These are phyloP conservation scores for Irpex sp. DNA, from an alignment of 1,284 basidiomycete species.

Conservation along the genomic window DNA sequence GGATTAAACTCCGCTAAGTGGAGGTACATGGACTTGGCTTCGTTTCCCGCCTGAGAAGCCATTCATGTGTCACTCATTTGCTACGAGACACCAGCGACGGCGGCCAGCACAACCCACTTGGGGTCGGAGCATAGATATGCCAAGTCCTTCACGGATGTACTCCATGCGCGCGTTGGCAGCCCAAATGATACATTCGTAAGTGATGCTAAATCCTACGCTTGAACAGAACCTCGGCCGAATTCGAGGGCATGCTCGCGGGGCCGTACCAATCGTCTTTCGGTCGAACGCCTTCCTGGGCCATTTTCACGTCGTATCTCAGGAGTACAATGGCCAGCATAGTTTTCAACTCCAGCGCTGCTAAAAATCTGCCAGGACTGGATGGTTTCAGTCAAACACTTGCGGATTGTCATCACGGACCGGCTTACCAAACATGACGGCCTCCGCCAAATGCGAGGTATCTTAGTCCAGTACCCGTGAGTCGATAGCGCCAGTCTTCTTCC, in stretches of 20 bases:
- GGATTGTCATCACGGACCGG: not conserved
- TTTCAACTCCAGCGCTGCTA: slow-evolving; percentile 7
- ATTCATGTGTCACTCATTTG: too few species aligned
- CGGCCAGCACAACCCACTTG: too few species aligned
- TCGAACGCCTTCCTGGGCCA: slow-evolving; percentile 1
- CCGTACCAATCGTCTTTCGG: not conserved
- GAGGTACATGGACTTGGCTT: too few species aligned
- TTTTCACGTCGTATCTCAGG: slow-evolving; percentile 5
- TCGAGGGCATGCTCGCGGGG: not conserved
- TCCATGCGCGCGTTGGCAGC: too few species aligned
- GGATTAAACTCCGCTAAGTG: too few species aligned
- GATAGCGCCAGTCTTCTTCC: not conserved
- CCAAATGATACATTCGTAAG: too few species aligned
- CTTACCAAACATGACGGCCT: not conserved
- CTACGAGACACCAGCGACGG: too few species aligned
- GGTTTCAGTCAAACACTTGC: not conserved
- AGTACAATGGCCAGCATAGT: not conserved
- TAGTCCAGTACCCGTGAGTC: not conserved
- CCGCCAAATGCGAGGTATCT: slow-evolving; percentile 1
- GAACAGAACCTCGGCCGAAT: too few species aligned
- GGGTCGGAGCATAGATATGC: too few species aligned
- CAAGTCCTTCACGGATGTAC: too few species aligned
- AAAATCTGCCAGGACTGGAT: slow-evolving; percentile 7
- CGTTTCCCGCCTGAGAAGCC: too few species aligned
- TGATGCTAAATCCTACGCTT: too few species aligned